Evolutionary conservation across 2,329 filamentous ascomycete genomes (phyloP), one percentile per base, ranked within the genome.

Genomic region (Fusarium graminum): DNA sequence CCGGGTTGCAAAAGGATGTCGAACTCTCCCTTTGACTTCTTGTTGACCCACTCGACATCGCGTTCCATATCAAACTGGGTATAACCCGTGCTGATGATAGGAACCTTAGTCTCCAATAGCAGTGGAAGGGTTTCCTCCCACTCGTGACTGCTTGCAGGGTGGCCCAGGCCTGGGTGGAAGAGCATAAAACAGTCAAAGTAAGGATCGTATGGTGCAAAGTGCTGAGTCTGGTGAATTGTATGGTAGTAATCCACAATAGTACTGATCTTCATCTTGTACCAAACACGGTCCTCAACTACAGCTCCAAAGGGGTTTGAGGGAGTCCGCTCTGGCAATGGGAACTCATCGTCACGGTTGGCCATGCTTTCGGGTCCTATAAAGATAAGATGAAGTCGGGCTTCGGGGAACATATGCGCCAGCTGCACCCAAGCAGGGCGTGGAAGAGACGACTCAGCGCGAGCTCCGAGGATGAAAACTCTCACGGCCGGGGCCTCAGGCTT

Each of bases 181-280:
- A 97, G 86, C 74, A 99, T 89, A 75, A 99, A 97, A 78, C 92
- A 95, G 82, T 99, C 95, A 78, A 99, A 97, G 81, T 99, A 99
- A 1, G 95, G 95, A 76, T 99, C 95, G 76, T 96, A 97, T 0
- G 96, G 95, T 58, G 92, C 88, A 81, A 98, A 99, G 75, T 94
- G 87, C 45, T 93, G 91, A 0, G 94, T 92, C 76, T 93, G 88
- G 81, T 99, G 94, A 71, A 99, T 87, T 4, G 92, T 98, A 79
- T 99, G 94, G 82, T 96, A 99, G 81, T 99, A 97, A 72, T 99
- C 95, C 50, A 98, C 94, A 74, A 94, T 97, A 1, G 96, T 99
- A 77, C 91, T 95, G 74, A 99, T 97, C 83, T 99, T 99, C 88
- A 98, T 89, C 69, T 91, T 90, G 54, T 91, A 89, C 75, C 91